These are phyloP conservation scores for Colletotrichum sp. DNA, from an alignment of 2,329 filamentous ascomycete genomes.

Conservation along the genomic window DNA sequence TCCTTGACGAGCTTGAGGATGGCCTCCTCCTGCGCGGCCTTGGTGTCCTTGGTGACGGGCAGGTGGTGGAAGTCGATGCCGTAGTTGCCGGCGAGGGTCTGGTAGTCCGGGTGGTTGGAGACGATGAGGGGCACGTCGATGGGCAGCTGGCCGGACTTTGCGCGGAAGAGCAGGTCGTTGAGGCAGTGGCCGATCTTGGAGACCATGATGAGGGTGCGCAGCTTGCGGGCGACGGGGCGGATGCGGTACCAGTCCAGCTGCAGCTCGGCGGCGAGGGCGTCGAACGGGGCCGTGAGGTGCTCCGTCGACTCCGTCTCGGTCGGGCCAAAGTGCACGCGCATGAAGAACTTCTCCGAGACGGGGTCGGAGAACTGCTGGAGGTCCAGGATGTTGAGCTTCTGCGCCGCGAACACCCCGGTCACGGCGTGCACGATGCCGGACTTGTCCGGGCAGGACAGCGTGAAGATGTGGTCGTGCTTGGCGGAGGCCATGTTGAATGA, in stretches of 20 bases:
- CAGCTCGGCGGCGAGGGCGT: conserved; percentile 65
- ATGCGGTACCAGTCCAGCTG: conserved; percentile 72
- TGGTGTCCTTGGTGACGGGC: conserved; percentile 80
- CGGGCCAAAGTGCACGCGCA: conserved; percentile 83
- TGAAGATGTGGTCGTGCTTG: conserved; percentile 65
- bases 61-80: conserved; percentile 82
- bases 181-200: conserved; percentile 88
- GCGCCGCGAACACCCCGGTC: conserved; percentile 75
- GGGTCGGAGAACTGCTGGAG: conserved; percentile 85
- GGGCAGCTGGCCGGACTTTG: conserved; percentile 74
- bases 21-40: conserved; percentile 72
- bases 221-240: conserved; percentile 70
- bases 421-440: conserved; percentile 86
- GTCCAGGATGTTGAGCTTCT: conserved; percentile 82
- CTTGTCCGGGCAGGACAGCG: conserved; percentile 83
- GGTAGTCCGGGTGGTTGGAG: conserved; percentile 81
- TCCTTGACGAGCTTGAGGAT: conserved; percentile 73
- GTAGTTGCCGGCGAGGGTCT: conserved; percentile 71
- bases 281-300: conserved; percentile 61
- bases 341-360: conserved; percentile 79
- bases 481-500: conserved; percentile 18
- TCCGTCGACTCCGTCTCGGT: conserved; percentile 53
- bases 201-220: conserved; percentile 84
- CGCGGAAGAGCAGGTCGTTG: conserved; percentile 82
- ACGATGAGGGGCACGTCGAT: conserved; percentile 81